phyloP scores from a whole-genome alignment of 2,329 filamentous ascomycete genomes.

The Hypoxylon sp. region DNA sequence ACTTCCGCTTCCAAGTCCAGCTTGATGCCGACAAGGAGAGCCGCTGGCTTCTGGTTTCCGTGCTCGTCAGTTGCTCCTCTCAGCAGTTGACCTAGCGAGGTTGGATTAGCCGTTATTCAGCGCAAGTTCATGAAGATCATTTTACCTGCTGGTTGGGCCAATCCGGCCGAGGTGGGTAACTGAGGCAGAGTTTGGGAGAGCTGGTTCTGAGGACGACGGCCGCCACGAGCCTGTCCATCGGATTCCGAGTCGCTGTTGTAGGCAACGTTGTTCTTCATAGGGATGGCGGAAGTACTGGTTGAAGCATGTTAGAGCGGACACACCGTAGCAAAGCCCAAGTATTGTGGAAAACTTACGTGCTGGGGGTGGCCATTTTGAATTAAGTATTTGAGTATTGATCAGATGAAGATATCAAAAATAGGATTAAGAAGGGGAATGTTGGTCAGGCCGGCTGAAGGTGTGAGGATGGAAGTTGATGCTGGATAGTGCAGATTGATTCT shows the following conservation, averaged over 20 bases:
- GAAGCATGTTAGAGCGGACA: constrained; percentile 33
- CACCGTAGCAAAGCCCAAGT: not conserved
- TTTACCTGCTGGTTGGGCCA: constrained; percentile 48
- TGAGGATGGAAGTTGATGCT: constrained; percentile 40
- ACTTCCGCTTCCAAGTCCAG: constrained; percentile 73
- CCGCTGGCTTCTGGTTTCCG: constrained; percentile 68
- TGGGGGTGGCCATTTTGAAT: constrained; percentile 48
- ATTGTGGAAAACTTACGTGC: constrained; percentile 48
- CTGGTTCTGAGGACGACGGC: constrained; percentile 44
- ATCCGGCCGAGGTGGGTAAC: constrained; percentile 45
- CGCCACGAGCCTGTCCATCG: constrained; percentile 52
- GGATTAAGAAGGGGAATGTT: constrained; percentile 8
- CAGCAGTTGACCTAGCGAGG: constrained; percentile 63
- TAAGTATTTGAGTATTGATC: constrained; percentile 25
- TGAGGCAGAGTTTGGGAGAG: constrained; percentile 41
- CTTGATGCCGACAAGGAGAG: constrained; percentile 72
- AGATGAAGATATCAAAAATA: constrained; percentile 29
- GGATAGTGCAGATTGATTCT: constrained; percentile 26
- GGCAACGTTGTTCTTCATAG: constrained; percentile 49
- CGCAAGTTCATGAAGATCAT: constrained; percentile 29
- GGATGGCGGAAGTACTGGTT: constrained; percentile 44
- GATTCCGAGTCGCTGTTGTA: constrained; percentile 55
- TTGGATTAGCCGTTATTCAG: not conserved
- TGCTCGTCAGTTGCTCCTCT: constrained; percentile 68
- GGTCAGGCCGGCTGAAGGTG: constrained; percentile 45